phyloP scores from a whole-genome alignment of 495 filamentous ascomycete species.

The Trichoderma orchidacearum region DNA sequence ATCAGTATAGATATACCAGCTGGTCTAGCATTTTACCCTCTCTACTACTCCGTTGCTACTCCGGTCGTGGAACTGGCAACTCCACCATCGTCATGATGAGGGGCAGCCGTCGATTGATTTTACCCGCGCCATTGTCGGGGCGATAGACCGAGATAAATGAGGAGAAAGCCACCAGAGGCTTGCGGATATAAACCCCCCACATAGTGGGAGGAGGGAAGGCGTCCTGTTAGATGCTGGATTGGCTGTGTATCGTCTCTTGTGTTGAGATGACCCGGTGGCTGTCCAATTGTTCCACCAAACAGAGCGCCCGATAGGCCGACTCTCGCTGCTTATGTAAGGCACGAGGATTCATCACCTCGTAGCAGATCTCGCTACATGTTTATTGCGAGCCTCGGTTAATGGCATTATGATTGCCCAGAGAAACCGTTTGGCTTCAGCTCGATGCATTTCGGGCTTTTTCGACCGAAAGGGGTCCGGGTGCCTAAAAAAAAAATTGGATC shows the following conservation, averaged over 20 bases:
- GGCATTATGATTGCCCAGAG: background rate
- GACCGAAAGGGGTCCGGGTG: too few species aligned
- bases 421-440: background rate
- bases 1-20: too few species aligned
- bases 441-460: background rate
- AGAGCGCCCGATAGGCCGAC: background rate
- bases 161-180: background rate
- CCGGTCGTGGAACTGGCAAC: too few species aligned
- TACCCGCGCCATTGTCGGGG: background rate
- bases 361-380: too few species aligned
- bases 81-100: background rate
- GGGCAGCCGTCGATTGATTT: background rate
- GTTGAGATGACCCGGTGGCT: slow-evolving; percentile 8
- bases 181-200: background rate
- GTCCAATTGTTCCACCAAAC: slow-evolving; percentile 14
- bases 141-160: background rate
- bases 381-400: too few species aligned
- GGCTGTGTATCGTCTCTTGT: too few species aligned
- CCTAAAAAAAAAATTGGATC: too few species aligned
- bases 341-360: too few species aligned
- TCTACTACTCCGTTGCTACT: too few species aligned
- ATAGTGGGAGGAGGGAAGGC: background rate
- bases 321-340: background rate
- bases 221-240: too few species aligned
- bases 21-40: too few species aligned